Evolutionary conservation across 768 basidiomycete species (phyloP), one percentile per base, ranked within the genome.

Genomic region (Tulasnella sp.): DNA sequence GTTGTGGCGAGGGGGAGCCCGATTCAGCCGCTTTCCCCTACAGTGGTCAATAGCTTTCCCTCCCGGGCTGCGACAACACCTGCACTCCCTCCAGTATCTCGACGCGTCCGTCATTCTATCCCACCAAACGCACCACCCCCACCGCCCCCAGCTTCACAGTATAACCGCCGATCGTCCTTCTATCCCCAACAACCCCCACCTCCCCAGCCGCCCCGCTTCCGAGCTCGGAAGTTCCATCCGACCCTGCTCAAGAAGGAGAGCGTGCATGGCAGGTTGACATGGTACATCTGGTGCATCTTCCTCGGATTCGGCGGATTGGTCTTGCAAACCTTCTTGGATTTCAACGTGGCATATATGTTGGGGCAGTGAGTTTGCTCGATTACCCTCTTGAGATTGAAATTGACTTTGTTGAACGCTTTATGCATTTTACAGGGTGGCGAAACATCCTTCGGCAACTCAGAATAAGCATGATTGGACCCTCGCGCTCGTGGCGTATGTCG

Each of bases 251-350:
- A 79, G 63, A 81, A 77, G 67, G 85, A 85, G 2, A 79, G 79
- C 23, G 66, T 69, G 27, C 51, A 32, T 24, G 44, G 38, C 19
- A 43, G 47, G 19, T 26, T 44, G 51, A 78, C 78, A 64, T 79
- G 73, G 64, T 66, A 85, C 48, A 82, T 83, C 70, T 90, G 81
- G 71, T 83, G 80, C 67, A 67, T 85, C 32, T 82, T 80, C 68
- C 69, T 89, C 63, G 77, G 81, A 4, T 81, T 90, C 69, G 81
- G 80, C 19, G 84, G 88, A 51, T 38, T 65, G 19, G 58, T 82
- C 24, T 69, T 88, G 8, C 89, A 92, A 70, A 82, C 85, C 0
- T 93, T 86, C 68, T 83, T 94, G 69, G 92, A 95, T 68, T 90
- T 92, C 70, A 92, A 93, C 70, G 82, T 84, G 65, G 82, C 85